phyloP scores from a whole-genome alignment of 108 stramenopile species.

The Skeletonema grethae region DNA sequence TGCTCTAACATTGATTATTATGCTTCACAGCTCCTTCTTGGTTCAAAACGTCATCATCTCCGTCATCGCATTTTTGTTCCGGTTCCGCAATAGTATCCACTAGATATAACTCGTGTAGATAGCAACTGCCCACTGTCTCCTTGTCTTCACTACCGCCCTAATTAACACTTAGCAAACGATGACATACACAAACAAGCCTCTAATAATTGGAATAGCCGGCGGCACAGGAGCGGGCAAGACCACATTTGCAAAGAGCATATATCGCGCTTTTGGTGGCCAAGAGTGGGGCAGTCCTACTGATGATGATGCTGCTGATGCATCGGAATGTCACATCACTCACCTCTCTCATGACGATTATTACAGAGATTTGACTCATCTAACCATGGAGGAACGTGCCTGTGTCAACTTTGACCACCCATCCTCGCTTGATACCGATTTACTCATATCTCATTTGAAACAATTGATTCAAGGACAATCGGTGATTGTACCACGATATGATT shows the following conservation, averaged over 20 bases:
- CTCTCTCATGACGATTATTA: conserved; percentile 57
- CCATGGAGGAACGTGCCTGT: conserved; percentile 72
- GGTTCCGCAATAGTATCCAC: too few species aligned
- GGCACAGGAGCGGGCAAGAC: conserved; percentile 87
- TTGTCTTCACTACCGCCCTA: not conserved
- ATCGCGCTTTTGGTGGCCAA: conserved; percentile 73
- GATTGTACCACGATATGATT: conserved; percentile 91
- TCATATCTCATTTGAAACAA: conserved; percentile 78
- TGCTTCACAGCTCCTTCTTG: too few species aligned
- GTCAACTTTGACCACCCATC: conserved; percentile 96
- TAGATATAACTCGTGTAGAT: too few species aligned
- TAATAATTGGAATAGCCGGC: conserved; percentile 80
- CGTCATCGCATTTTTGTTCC: too few species aligned
- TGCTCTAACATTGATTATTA: too few species aligned
- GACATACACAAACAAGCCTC: conserved; percentile 15
- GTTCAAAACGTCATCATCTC: too few species aligned
- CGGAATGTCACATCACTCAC: conserved; percentile 25
- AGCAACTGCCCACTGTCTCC: too few species aligned
- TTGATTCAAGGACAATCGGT: conserved; percentile 73
- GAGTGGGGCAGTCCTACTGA: conserved; percentile 69
- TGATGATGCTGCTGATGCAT: not conserved
- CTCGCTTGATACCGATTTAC: conserved; percentile 87
- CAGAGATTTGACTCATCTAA: conserved; percentile 75
- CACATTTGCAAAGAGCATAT: conserved; percentile 79
- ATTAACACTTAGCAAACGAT: not conserved